phyloP scores from a whole-genome alignment of 345 rosid species.

The Eucalyptus curtisii region DNA sequence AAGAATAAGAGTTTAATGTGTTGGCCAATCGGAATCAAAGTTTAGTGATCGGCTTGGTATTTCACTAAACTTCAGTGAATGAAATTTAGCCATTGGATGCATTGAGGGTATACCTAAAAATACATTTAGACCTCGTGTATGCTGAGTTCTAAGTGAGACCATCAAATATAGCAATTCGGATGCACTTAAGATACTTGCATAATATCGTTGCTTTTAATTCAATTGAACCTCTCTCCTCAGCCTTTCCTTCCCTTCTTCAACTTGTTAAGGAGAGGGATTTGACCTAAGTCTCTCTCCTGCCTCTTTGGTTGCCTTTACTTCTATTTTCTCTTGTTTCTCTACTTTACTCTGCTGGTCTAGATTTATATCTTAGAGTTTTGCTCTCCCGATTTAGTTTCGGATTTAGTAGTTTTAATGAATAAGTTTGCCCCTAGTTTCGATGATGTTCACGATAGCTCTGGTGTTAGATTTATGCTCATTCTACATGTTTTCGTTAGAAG shows the following conservation, averaged over 20 bases:
- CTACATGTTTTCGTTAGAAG: background rate
- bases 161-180: background rate
- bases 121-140: background rate
- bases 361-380: background rate
- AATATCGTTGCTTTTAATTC: too few species aligned
- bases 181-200: background rate
- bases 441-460: accelerated
- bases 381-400: background rate
- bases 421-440: background rate
- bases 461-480: background rate
- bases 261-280: too few species aligned
- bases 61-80: background rate
- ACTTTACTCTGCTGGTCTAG: background rate
- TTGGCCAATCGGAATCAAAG: background rate
- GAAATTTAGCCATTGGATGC: background rate
- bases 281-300: too few species aligned
- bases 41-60: background rate
- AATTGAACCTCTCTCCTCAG: background rate
- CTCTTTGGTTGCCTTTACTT: background rate
- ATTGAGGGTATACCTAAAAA: background rate
- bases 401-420: background rate
- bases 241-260: too few species aligned
- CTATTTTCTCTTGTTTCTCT: background rate
- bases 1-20: background rate
- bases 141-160: background rate